Evolutionary conservation across 148 eudicot species (phyloP), one percentile per base, ranked within the genome.

Genomic region (Amaranthus palmeri): DNA sequence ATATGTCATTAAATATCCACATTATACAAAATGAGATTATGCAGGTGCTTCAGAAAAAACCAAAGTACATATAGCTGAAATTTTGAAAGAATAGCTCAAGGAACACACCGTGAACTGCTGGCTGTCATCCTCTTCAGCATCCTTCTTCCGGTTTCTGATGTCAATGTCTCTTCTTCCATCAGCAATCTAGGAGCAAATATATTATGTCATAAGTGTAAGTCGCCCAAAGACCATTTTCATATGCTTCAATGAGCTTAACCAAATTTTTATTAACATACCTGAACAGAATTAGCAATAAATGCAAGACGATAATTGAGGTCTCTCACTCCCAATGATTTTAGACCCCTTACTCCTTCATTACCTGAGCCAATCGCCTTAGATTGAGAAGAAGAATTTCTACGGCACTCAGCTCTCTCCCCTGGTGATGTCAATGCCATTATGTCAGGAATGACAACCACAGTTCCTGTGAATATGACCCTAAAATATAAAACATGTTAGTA

Each of bases 211-310:
- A 65, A 65, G 18, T 10, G 59, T 25, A 67, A 53, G 36, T 25
- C 36, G 36, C 36, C 36, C 40, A 71, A 54, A 3, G 6, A 17
- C 14, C 42, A 63, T 5, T 41, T 4, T 14, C 36, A 61, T 12
- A 48, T 55, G 62, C 15, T 63, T 8, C 46, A 65, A 7, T 36
- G 40, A 44, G 50, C 54, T 73, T 44, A 17, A 65, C 25, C 46
- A 60, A 58, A 67, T 8, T 7, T 13, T 7, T 12, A 66, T 53
- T 7, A 47, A 76, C 73, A 70, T 70, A 95, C 99, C 99, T 95
- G 97, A 63, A 95, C 93, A 44, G 99, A 95, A 75, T 92, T 95
- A 61, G 99, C 99, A 79, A 95, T 95, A 69, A 95, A 92, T 69
- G 91, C 97, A 14, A 95, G 83, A 47, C 92, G 91, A 74, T 95